phyloP scores from a whole-genome alignment of 257 asterid species.

The Echites panduratus region DNA sequence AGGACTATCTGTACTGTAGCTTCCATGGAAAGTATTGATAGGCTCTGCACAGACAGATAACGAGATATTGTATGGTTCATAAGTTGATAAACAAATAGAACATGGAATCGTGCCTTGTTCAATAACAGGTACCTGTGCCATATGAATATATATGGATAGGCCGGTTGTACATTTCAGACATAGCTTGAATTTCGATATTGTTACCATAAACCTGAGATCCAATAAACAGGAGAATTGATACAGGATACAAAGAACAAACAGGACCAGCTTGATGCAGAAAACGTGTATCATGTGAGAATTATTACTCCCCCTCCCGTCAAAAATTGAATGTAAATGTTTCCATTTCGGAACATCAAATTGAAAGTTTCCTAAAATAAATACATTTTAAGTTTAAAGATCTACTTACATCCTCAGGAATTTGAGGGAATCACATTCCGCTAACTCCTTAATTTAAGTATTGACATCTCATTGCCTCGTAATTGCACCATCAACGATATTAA shows the following conservation, averaged over 20 bases:
- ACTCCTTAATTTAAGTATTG: too few species aligned
- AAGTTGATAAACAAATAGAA: constrained; percentile 10
- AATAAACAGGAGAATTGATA: not conserved
- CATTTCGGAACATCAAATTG: too few species aligned
- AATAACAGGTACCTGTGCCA: constrained; percentile 62
- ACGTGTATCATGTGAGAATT: not conserved
- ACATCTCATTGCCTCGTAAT: too few species aligned
- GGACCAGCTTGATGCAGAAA: not conserved
- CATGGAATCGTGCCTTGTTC: constrained; percentile 1
- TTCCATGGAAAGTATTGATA: constrained; percentile 88
- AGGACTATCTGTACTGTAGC: constrained; percentile 80
- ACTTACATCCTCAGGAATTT: too few species aligned
- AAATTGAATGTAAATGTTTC: too few species aligned
- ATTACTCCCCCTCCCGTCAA: too few species aligned
- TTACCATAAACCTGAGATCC: constrained; percentile 77
- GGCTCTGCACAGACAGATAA: constrained; percentile 53
- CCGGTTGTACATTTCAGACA: constrained; percentile 95
- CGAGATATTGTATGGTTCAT: constrained; percentile 11
- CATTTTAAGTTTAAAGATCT: too few species aligned
- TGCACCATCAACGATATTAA: too few species aligned
- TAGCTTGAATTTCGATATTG: constrained; percentile 90
- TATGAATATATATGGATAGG: constrained; percentile 95
- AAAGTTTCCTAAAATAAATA: too few species aligned
- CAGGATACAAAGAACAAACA: not conserved
- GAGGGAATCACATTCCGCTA: too few species aligned